Percentiles rank a stretch among this genome's conserved stretches.
Conservation (phyloP, 306 rosid species). For the Cicer arietinum region DNA sequence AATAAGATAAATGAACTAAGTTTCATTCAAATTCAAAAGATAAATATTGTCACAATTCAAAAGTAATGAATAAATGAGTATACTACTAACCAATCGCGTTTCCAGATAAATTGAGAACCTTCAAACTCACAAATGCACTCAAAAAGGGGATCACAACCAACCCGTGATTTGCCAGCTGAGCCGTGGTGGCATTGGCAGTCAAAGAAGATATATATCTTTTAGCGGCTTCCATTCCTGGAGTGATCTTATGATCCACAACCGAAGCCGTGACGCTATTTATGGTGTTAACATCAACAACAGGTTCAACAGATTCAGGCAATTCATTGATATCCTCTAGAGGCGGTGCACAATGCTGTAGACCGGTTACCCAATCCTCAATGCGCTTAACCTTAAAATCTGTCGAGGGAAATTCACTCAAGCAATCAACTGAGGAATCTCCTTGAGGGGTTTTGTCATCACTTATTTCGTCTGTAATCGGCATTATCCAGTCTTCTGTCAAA, state of each 20-base stretch:
- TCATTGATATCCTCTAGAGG: conserved; percentile 65
- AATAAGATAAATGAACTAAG: conserved; percentile 22
- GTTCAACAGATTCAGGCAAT: conserved; percentile 47
- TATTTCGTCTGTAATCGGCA: conserved; percentile 60
- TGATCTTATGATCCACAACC: conserved; percentile 55
- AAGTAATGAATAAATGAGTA: conserved; percentile 19
- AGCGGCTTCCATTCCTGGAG: conserved; percentile 87
- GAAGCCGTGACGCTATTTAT: conserved; percentile 44
- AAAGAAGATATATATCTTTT: conserved; percentile 84
- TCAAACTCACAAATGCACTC: conserved; percentile 80
- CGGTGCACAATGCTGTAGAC: conserved; percentile 68
- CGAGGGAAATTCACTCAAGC: conserved; percentile 51
- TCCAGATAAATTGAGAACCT: conserved; percentile 85
- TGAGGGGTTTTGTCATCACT: conserved; percentile 43
- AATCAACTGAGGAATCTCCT: conserved; percentile 53
- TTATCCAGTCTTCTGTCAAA: conserved; percentile 71
- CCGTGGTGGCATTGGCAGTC: conserved; percentile 68
- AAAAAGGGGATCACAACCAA: conserved; percentile 87
- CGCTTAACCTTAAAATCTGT: conserved; percentile 74
- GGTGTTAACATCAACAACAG: conserved; percentile 46
- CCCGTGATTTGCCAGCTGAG: conserved; percentile 87
- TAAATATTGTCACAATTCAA: conserved; percentile 25
- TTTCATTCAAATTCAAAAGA: conserved; percentile 26
- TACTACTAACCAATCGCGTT: conserved; percentile 75
- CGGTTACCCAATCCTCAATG: conserved; percentile 87